Percentiles rank a stretch among this genome's conserved stretches.
These are phyloP conservation scores for Colletotrichum paranaense DNA, from an alignment of 2,329 filamentous ascomycete genomes.

Conservation along the genomic window DNA sequence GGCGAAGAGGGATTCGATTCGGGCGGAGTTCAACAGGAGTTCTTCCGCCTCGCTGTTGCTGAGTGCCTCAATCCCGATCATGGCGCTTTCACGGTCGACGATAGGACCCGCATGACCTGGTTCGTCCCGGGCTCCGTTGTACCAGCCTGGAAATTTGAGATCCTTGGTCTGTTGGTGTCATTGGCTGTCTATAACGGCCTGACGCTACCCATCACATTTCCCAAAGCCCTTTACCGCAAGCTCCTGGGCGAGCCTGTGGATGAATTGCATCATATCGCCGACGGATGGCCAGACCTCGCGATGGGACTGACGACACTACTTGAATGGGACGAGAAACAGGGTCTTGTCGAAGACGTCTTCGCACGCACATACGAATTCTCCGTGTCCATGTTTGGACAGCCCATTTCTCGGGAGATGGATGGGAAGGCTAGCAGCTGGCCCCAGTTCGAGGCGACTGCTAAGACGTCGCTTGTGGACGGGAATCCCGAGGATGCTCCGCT, in stretches of 20 bases:
- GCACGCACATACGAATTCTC: slow-evolving; percentile 90
- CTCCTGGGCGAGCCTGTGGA: slow-evolving; percentile 77
- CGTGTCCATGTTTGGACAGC: slow-evolving; percentile 66
- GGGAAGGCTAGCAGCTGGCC: slow-evolving; percentile 60
- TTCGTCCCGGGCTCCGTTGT: slow-evolving; percentile 87
- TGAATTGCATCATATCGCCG: slow-evolving; percentile 80
- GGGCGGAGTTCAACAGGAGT: slow-evolving; percentile 96
- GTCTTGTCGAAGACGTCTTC: slow-evolving; percentile 84
- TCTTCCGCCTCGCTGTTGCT: slow-evolving; percentile 86
- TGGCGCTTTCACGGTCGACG: slow-evolving; percentile 84
- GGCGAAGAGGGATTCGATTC: slow-evolving; percentile 94
- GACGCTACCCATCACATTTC: slow-evolving; percentile 90
- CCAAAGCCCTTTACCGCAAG: slow-evolving; percentile 84
- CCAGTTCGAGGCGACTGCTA: slow-evolving; percentile 52
- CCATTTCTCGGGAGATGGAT: slow-evolving; percentile 68
- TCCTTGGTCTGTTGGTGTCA: slow-evolving; percentile 88
- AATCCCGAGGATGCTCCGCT: slow-evolving; percentile 69
- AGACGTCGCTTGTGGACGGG: slow-evolving; percentile 45
- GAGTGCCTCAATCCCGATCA: slow-evolving; percentile 83
- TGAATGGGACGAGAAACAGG: slow-evolving; percentile 80
- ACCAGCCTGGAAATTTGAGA: slow-evolving; percentile 89
- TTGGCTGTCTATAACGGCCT: slow-evolving; percentile 94
- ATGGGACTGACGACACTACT: slow-evolving; percentile 79
- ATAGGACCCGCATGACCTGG: slow-evolving; percentile 83
- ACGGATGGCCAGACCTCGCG: slow-evolving; percentile 87